phyloP scores from a whole-genome alignment of 1,284 basidiomycete species.

The Cerioporus squamosus region DNA sequence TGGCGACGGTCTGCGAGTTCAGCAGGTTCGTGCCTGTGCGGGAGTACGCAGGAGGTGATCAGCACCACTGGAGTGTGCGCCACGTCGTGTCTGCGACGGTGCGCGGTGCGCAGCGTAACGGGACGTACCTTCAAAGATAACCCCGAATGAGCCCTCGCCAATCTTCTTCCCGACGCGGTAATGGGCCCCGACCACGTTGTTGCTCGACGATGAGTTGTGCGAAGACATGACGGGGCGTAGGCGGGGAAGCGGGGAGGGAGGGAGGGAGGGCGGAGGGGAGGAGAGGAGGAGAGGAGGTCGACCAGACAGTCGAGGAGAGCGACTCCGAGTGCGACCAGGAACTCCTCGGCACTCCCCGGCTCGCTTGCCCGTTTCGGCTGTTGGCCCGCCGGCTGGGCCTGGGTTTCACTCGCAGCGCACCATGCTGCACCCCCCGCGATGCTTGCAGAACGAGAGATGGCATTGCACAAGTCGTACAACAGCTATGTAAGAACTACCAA shows the following conservation, averaged over 20 bases:
- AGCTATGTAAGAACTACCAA: conserved; percentile 16
- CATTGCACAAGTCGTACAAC: conserved; percentile 24
- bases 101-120: conserved; percentile 5
- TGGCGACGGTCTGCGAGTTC: conserved; percentile 95
- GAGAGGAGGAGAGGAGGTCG: conserved; percentile 16
- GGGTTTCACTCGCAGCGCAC: not conserved
- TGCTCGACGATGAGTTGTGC: conserved; percentile 60
- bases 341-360: conserved; percentile 21
- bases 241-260: conserved; percentile 32
- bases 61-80: not conserved
- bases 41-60: not conserved
- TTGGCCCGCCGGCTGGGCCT: not conserved
- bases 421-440: not conserved
- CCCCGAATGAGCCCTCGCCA: conserved; percentile 90
- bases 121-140: conserved; percentile 89
- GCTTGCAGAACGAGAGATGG: conserved; percentile 8
- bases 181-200: conserved; percentile 77
- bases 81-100: conserved; percentile 6
- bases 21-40: conserved; percentile 88
- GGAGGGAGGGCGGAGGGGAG: conserved; percentile 9
- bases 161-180: conserved; percentile 88
- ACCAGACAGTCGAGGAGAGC: conserved; percentile 31
- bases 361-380: conserved; percentile 14
- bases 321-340: conserved; percentile 14
- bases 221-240: conserved; percentile 54